phyloP scores from a whole-genome alignment of 805 yeast genomes.

The Jamesozyma rosinii region DNA sequence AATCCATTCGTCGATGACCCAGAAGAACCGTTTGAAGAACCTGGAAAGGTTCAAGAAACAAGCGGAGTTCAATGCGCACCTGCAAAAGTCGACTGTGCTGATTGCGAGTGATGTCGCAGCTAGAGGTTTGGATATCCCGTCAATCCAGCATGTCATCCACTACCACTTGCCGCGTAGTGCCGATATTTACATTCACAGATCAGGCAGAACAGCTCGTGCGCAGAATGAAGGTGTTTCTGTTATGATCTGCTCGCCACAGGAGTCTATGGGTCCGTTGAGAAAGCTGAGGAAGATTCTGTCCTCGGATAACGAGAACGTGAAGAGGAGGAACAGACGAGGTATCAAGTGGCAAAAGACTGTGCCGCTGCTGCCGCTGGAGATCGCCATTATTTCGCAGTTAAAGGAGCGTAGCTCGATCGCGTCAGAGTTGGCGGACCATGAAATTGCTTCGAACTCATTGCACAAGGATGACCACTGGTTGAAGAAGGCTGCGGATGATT shows the following conservation, averaged over 20 bases:
- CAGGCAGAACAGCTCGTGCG: conserved; percentile 98
- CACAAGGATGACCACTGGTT: conserved; percentile 74
- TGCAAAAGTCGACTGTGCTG: conserved; percentile 52
- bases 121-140: conserved; percentile 88
- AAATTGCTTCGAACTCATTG: conserved; percentile 48
- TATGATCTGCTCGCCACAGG: conserved; percentile 87
- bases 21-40: conserved; percentile 80
- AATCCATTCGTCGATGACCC: conserved; percentile 89
- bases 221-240: conserved; percentile 90
- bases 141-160: conserved; percentile 88
- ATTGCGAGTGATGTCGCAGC: conserved; percentile 98
- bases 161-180: conserved; percentile 93
- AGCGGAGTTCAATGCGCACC: conserved; percentile 31
- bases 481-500: conserved; percentile 82
- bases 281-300: conserved; percentile 57
- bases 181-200: conserved; percentile 87
- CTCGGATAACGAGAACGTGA: conserved; percentile 11
- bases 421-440: conserved; percentile 65
- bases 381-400: conserved; percentile 60
- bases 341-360: conserved; percentile 47
- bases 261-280: conserved; percentile 77
- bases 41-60: conserved; percentile 49
- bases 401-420: conserved; percentile 63
- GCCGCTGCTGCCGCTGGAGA: conserved; percentile 65
- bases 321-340: conserved; percentile 18